phyloP scores from a whole-genome alignment of 805 yeast genomes.

The Ogataea trehalophila region DNA sequence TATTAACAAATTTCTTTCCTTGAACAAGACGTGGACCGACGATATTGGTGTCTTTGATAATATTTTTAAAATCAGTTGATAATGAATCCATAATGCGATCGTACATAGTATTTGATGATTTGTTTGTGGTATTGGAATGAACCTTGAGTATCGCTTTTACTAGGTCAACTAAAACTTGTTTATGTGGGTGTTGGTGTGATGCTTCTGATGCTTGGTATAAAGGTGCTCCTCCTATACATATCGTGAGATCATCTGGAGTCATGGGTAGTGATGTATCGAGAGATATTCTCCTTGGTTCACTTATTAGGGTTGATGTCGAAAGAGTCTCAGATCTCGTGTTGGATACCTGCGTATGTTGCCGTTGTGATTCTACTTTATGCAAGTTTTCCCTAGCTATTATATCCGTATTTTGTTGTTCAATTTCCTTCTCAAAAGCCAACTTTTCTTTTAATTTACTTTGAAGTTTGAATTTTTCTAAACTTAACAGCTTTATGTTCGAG shows the following conservation, averaged over 20 bases:
- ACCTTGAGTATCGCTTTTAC: too few species aligned
- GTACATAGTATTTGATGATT: too few species aligned
- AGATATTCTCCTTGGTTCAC: not conserved
- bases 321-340: not conserved
- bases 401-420: not conserved
- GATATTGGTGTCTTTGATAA: too few species aligned
- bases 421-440: not conserved
- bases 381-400: too few species aligned
- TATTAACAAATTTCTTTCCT: too few species aligned
- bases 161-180: too few species aligned
- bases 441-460: not conserved
- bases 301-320: too few species aligned
- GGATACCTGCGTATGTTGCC: not conserved
- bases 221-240: slow-evolving; percentile 11
- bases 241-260: slow-evolving; percentile 18
- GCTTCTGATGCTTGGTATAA: not conserved
- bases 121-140: too few species aligned
- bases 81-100: too few species aligned
- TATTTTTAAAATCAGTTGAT: too few species aligned
- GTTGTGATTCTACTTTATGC: too few species aligned
- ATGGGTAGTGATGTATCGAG: slow-evolving; percentile 8
- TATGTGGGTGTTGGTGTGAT: not conserved
- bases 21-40: too few species aligned
- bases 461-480: not conserved
- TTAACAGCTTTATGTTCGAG: not conserved